Evolutionary conservation across 805 yeast genomes (phyloP), one percentile per base, ranked within the genome.

Genomic region (Teunomyces tritomae): DNA sequence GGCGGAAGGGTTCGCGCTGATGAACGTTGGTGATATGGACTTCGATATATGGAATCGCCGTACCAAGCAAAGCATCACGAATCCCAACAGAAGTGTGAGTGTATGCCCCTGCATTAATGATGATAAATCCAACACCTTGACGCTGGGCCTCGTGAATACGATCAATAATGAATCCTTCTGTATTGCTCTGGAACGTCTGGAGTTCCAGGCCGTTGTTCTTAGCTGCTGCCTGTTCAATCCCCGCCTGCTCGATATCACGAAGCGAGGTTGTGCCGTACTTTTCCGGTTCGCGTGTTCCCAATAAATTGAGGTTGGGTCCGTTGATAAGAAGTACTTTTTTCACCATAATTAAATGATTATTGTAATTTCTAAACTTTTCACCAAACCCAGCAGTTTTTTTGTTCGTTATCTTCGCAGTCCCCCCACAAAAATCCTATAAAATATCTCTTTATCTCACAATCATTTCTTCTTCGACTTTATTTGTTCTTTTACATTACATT

Each of bases 71-170:
- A 4, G 81, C 81, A 55, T 77, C 81, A 48, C 81, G 68, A 9
- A 77, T 65, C 1, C 77, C 81, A 17, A 77, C 73, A 0, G 79
- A 74, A 1, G 80, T 77, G 51, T 77, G 81, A 2, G 80, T 77
- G 55, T 73, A 76, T 8, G 81, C 81, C 42, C 80, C 80, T 9
- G 80, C 80, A 52, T 77, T 77, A 43, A 77, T 75, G 33, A 77
- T 67, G 39, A 77, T 72, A 53, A 75, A 76, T 1, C 68, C 74
- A 28, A 70, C 68, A 5, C 72, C 74, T 33, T 76, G 73, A 14
- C 49, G 49, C 53, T 66, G 70, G 8, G 80, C 79, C 52, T 71
- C 64, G 51, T 77, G 81, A 37, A 77, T 76, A 36, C 78, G 57
- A 51, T 77, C 80, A 30, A 77, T 64, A 24, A 77, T 61, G 34